phyloP scores from a whole-genome alignment of 2,329 filamentous ascomycete species.

The Juglanconis juglandina region DNA sequence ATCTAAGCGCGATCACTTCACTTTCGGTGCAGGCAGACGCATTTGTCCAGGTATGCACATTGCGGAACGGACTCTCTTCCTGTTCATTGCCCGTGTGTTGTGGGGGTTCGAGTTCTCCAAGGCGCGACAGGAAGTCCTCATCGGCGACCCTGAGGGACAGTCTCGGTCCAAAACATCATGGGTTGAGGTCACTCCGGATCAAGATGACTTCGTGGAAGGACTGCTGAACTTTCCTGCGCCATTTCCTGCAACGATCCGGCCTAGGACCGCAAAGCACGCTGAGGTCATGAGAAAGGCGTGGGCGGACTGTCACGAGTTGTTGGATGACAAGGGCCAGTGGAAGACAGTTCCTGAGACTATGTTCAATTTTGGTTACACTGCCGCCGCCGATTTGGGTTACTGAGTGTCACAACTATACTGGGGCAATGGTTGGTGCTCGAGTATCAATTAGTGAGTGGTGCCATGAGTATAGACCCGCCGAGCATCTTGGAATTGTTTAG shows the following conservation, averaged over 20 bases:
- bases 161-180: neutral
- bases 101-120: slow-evolving; percentile 3
- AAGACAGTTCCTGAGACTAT: neutral
- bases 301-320: neutral
- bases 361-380: neutral
- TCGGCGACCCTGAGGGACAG: neutral
- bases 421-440: no score
- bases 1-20: slow-evolving; percentile 36
- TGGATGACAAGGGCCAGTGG: neutral
- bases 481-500: no score
- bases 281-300: neutral
- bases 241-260: neutral
- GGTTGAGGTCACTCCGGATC: neutral
- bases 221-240: neutral
- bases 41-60: slow-evolving; percentile 46
- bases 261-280: neutral
- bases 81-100: neutral
- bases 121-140: neutral
- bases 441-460: no score
- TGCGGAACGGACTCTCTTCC: slow-evolving; percentile 39
- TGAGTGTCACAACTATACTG: no score
- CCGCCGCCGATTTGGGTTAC: neutral
- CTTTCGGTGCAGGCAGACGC: slow-evolving; percentile 41
- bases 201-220: neutral
- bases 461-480: no score